A percentile compares a stretch with the other conserved stretches of the same genome.
phyloP scores from a whole-genome alignment of 805 yeast species.

The Pichia sporocuriosa region DNA sequence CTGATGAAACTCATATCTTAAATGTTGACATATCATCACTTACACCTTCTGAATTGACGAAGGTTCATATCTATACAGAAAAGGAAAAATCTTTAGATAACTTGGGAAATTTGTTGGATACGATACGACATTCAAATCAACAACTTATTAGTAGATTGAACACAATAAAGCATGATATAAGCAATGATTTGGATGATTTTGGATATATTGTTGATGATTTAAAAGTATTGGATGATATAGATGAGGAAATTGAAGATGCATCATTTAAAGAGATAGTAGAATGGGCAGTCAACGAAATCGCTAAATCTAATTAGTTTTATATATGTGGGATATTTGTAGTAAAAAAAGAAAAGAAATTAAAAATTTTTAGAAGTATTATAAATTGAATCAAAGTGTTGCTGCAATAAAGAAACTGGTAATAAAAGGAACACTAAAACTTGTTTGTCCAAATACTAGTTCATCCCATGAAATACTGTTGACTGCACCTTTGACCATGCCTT shows the following conservation, averaged over 20 bases:
- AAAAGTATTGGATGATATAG: slow-evolving; percentile 14
- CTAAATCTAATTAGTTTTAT: background rate
- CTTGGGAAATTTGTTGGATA: slow-evolving; percentile 4
- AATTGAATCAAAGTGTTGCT: slow-evolving; percentile 2
- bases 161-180: slow-evolving; percentile 8
- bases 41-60: slow-evolving; percentile 18
- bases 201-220: slow-evolving; percentile 12
- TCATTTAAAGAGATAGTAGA: slow-evolving; percentile 16
- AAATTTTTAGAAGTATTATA: background rate
- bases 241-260: slow-evolving; percentile 14
- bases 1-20: slow-evolving; percentile 7
- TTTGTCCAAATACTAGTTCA: slow-evolving; percentile 48
- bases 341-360: background rate
- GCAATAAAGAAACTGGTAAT: slow-evolving; percentile 42
- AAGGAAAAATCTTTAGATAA: slow-evolving; percentile 8
- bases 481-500: slow-evolving; percentile 8
- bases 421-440: slow-evolving; percentile 56
- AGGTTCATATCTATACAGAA: slow-evolving; percentile 13
- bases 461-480: slow-evolving; percentile 13
- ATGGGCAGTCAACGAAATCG: slow-evolving; percentile 14
- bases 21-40: slow-evolving; percentile 12
- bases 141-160: slow-evolving; percentile 11
- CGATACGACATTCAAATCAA: slow-evolving; percentile 3
- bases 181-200: slow-evolving; percentile 9
- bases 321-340: too few species aligned